Evolutionary conservation across 2,329 filamentous ascomycete species (phyloP).

Genomic region (Neofusicoccum kwambonambiense): DNA sequence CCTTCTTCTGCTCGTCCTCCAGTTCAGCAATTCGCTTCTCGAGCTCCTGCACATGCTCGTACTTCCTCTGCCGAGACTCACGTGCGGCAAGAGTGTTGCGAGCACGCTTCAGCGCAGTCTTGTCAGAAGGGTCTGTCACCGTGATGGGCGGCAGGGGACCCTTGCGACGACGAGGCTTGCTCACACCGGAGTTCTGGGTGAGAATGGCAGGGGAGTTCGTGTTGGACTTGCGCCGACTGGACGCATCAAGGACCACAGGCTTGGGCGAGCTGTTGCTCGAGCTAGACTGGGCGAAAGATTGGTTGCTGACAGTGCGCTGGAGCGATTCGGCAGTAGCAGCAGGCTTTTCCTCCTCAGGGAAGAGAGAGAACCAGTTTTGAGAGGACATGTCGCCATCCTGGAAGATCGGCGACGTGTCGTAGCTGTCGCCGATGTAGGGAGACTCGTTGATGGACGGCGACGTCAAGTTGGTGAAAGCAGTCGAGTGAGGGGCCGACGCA

Average conservation of each 20-base stretch:
- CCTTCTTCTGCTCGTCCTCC: conserved; percentile 50
- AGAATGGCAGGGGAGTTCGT: conserved; percentile 45
- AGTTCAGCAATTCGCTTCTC: conserved; percentile 72
- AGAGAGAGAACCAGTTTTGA: conserved; percentile 70
- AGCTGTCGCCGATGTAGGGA: conserved; percentile 67
- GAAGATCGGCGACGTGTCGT: conserved; percentile 78
- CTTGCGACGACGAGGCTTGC: conserved; percentile 67
- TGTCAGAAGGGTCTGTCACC: conserved; percentile 67
- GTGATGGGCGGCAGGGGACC: conserved; percentile 79
- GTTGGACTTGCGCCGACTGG: conserved; percentile 38
- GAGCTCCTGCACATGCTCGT: conserved; percentile 70
- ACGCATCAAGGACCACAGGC: conserved; percentile 26
- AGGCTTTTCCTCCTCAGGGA: conserved; percentile 53
- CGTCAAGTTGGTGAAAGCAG: conserved; percentile 78
- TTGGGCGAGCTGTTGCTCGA: conserved; percentile 36
- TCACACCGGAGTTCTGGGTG: conserved; percentile 71
- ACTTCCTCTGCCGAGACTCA: conserved; percentile 87
- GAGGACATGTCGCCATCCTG: conserved; percentile 56
- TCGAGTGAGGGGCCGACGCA: conserved; percentile 76
- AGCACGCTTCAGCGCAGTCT: conserved; percentile 84
- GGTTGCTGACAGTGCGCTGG: conserved; percentile 42
- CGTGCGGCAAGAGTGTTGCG: conserved; percentile 91
- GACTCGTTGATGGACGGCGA: conserved; percentile 79
- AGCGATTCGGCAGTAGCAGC: conserved; percentile 33
- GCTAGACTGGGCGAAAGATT: conserved; percentile 36